Percentiles rank a stretch among this genome's conserved stretches.
Evolutionary conservation across 768 basidiomycete genomes (phyloP).

Genomic region (Trametes coccinea): DNA sequence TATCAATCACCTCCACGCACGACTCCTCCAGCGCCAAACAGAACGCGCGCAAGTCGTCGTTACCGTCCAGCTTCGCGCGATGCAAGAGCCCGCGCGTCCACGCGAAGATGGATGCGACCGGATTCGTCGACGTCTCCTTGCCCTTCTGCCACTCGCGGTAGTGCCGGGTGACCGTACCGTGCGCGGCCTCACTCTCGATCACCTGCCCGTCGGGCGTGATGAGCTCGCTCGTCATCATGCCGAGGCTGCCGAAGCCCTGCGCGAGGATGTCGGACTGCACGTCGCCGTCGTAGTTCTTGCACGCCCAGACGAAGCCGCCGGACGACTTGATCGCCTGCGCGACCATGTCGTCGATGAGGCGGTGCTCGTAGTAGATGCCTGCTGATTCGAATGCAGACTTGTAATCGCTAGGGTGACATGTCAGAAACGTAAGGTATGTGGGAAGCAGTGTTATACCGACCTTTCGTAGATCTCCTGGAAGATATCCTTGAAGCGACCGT

Average conservation of each 20-base stretch:
- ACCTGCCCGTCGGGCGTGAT: slow-evolving; percentile 92
- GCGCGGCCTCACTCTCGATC: slow-evolving; percentile 95
- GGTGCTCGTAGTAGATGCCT: slow-evolving; percentile 92
- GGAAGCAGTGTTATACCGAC: slow-evolving; percentile 34
- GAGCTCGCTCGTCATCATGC: slow-evolving; percentile 98
- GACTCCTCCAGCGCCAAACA: slow-evolving; percentile 79
- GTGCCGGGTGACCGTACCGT: slow-evolving; percentile 94
- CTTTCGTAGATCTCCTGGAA: slow-evolving; percentile 95
- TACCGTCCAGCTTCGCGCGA: slow-evolving; percentile 89
- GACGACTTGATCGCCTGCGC: slow-evolving; percentile 96
- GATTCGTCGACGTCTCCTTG: slow-evolving; percentile 97
- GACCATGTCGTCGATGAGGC: slow-evolving; percentile 97
- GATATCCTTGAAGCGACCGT: slow-evolving; percentile 98
- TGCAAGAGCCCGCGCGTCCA: slow-evolving; percentile 96
- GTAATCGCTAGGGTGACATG: slow-evolving; percentile 51
- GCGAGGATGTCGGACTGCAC: slow-evolving; percentile 93
- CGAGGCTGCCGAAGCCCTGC: slow-evolving; percentile 94
- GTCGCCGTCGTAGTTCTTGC: slow-evolving; percentile 59
- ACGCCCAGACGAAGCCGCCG: slow-evolving; percentile 78
- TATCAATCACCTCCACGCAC: slow-evolving; percentile 89
- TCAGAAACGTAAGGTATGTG: neutral
- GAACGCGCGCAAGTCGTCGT: slow-evolving; percentile 71
- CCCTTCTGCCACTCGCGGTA: slow-evolving; percentile 98
- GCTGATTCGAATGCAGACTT: slow-evolving; percentile 65
- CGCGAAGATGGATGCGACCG: slow-evolving; percentile 97